Base-by-base conservation (phyloP, 306 rosid genomes). In the Phaseolus lunatus region DNA sequence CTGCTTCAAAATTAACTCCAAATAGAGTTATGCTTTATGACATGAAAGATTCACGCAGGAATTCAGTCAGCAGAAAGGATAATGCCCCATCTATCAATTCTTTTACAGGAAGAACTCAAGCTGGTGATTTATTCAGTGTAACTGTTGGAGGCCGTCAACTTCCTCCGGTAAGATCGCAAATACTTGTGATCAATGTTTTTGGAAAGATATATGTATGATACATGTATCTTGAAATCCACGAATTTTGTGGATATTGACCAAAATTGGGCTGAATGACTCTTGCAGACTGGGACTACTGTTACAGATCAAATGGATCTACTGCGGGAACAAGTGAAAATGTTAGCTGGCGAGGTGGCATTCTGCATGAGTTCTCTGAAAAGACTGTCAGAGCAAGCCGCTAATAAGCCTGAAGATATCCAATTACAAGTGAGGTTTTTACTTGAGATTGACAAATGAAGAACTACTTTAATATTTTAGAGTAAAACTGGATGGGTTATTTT, bases 271-370 rank as follows among this genome's bases (percentile, higher is more conserved):
- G 26, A 59, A 71, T 81, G 73, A 75, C 12, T 81, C 67, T 67
- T 70, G 80, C 86, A 93, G 97, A 82, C 91, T 79, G 97, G 97
- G 69, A 86, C 88, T 54, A 93, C 97, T 20, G 79, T 90, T 79
- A 88, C 89, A 13, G 97, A 93, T 82, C 96, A 93, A 82, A 90
- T 93, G 91, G 97, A 93, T 86, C 94, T 93, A 80, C 89, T 89
- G 41, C 88, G 87, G 67, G 97, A 93, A 83, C 97, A 90, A 89
- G 90, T 90, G 64, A 93, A 93, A 78, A 90, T 93, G 91, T 82
- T 90, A 83, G 96, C 97, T 44, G 96, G 94, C 48, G 97, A 93
- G 86, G 92, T 93, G 86, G 97, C 97, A 48, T 82, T 93, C 22
- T 87, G 91, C 81, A 79, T 86, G 65, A 93, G 97, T 82, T 93